These are phyloP conservation scores for Thelonectria blattea DNA, from an alignment of 2,329 filamentous ascomycete genomes.

Conservation along the genomic window DNA sequence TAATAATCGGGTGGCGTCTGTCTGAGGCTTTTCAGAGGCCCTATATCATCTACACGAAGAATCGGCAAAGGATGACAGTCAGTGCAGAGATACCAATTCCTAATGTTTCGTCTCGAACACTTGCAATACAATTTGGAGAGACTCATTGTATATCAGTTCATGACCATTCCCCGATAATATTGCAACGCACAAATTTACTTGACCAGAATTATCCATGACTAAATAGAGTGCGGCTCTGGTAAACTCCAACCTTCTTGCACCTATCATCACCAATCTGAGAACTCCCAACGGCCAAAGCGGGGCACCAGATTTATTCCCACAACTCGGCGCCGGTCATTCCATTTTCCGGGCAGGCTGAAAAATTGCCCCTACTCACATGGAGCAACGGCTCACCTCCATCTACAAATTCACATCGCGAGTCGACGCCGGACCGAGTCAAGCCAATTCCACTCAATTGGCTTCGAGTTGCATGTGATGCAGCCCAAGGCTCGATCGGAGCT, in stretches of 20 bases:
- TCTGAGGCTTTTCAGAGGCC: neutral
- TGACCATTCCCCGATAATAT: neutral
- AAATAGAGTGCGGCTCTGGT: no score
- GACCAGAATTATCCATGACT: neutral
- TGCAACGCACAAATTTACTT: neutral
- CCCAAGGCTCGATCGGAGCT: conserved; percentile 24
- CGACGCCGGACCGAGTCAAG: conserved; percentile 22
- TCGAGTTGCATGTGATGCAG: conserved; percentile 35
- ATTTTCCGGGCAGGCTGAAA: conserved; percentile 29
- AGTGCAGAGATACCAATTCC: conserved; percentile 4
- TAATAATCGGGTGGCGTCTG: neutral
- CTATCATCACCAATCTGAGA: neutral
- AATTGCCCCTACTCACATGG: conserved; percentile 26
- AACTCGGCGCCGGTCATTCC: conserved; percentile 7
- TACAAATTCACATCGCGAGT: conserved; percentile 20
- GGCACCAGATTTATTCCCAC: neutral
- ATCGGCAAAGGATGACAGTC: neutral
- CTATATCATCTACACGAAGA: neutral
- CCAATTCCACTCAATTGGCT: conserved; percentile 36
- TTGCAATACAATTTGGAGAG: neutral
- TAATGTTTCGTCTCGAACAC: neutral
- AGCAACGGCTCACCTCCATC: conserved; percentile 21
- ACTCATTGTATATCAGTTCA: neutral
- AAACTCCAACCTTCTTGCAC: neutral
- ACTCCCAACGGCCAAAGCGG: neutral